A percentile compares a stretch with the other conserved stretches of the same genome.
Evolutionary conservation across 208 protist species (phyloP).

Genomic region (Trypanosoma avium): DNA sequence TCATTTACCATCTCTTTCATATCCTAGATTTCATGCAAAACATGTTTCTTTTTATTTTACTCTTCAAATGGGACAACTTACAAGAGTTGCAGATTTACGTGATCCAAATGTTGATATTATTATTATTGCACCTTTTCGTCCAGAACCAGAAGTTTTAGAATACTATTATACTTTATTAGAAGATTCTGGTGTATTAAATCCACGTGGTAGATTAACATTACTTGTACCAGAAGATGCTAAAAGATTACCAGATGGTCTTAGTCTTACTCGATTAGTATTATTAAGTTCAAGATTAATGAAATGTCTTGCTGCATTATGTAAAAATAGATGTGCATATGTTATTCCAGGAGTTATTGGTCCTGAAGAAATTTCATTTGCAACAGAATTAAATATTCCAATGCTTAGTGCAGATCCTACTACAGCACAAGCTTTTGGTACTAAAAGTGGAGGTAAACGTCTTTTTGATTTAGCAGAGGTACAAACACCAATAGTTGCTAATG

Average conservation of each 20-base stretch:
- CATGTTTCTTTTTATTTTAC: conserved; percentile 79
- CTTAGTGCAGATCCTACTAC: conserved; percentile 75
- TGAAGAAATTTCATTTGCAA: conserved; percentile 85
- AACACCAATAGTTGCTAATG: conserved; percentile 56
- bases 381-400: conserved; percentile 83
- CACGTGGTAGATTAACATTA: conserved; percentile 59
- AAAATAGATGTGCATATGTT: conserved; percentile 70
- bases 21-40: conserved; percentile 72
- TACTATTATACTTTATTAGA: conserved; percentile 83
- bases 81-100: conserved; percentile 67
- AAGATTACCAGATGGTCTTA: conserved; percentile 67
- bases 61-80: conserved; percentile 81
- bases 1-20: conserved; percentile 88
- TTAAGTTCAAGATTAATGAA: conserved; percentile 82
- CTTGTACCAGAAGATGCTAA: conserved; percentile 80
- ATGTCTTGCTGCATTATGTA: conserved; percentile 62
- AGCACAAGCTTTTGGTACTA: conserved; percentile 81
- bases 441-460: conserved; percentile 74
- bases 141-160: conserved; percentile 71
- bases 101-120: conserved; percentile 86
- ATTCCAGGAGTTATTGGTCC: conserved; percentile 83
- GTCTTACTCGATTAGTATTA: conserved; percentile 73
- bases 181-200: conserved; percentile 57
- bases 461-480: conserved; percentile 77
- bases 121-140: conserved; percentile 70